Base-by-base conservation (phyloP, 176 grass and related monocot species). In the Oryza glaberrima region DNA sequence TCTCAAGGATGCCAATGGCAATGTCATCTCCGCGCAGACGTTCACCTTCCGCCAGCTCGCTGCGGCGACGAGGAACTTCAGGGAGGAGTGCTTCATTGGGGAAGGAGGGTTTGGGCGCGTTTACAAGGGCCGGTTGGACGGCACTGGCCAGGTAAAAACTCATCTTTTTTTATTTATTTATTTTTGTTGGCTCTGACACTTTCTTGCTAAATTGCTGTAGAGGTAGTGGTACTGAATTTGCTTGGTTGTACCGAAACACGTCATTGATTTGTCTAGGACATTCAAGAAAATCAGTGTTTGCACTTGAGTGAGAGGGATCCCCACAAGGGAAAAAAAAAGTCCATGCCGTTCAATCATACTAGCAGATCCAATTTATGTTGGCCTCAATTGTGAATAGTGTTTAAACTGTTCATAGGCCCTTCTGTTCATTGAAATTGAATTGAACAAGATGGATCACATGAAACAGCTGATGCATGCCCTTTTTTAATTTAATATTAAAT, bases 91-190 rank as follows among this genome's bases (percentile, higher is more conserved):
- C 69, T 91, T 98, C 70, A 88, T 98, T 28, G 95, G 95, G 73
- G 95, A 98, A 79, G 95, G 95, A 72, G 95, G 95, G 17, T 98
- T 98, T 25, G 95, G 95, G 2, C 87, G 95, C 19, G 95, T 98
- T 68, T 98, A 98, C 83, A 91, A 44, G 87, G 95, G 95, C 22
- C 87, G 79, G 14, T 84, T 98, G 38, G 92, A 98, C 20, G 89
- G 78, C 78, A 89, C 77, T 38, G 72, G 95, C 63, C 84, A 98
- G 95, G 95, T 95, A 63, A 63, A 54, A 81, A 82, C 28, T 64
- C 71, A 14, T 63, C 8, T 49, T 82, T 36, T 61, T 45, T 32
- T 30, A 30, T 30, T 32, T 32, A 32, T 32, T 30, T 32, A 32
- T 32, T 32, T 61, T 45, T 49, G 23, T 49, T 58, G 40, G 76